phyloP scores from a whole-genome alignment of 345 rosid genomes.

The Triadica sebifera region DNA sequence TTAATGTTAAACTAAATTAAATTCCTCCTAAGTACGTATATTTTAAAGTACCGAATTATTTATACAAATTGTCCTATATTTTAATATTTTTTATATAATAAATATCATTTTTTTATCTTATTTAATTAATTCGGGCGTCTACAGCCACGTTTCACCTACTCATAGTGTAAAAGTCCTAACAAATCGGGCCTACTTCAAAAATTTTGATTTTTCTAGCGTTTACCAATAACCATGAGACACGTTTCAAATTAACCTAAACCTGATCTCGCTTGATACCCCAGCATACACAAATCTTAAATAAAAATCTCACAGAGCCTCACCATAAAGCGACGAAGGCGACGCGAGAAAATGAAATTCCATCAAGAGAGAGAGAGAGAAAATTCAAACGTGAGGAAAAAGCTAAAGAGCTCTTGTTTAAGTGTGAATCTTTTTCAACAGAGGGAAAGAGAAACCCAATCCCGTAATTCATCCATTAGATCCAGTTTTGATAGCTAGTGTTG shows the following conservation, averaged over 20 bases:
- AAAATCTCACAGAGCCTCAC: not conserved
- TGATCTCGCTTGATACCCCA: not conserved
- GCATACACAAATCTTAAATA: not conserved
- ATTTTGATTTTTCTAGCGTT: no score
- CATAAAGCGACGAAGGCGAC: not conserved
- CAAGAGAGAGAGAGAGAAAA: not conserved
- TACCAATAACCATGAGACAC: not conserved
- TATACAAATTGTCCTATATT: no score
- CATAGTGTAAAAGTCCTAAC: no score
- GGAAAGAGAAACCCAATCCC: not conserved
- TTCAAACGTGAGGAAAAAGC: not conserved
- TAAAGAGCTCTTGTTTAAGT: no score
- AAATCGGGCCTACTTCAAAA: no score
- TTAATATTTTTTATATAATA: no score
- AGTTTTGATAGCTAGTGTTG: not conserved
- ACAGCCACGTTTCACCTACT: no score
- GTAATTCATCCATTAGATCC: not conserved
- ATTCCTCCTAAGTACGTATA: no score
- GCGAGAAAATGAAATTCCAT: conserved; percentile 21
- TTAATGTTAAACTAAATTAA: no score
- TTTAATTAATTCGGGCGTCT: no score
- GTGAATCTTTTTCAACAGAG: not conserved
- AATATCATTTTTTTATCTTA: no score
- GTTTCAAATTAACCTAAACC: not conserved
- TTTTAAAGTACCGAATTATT: no score